These are phyloP conservation scores for Leishmania tropica DNA, from an alignment of 208 protist genomes.

Conservation along the genomic window DNA sequence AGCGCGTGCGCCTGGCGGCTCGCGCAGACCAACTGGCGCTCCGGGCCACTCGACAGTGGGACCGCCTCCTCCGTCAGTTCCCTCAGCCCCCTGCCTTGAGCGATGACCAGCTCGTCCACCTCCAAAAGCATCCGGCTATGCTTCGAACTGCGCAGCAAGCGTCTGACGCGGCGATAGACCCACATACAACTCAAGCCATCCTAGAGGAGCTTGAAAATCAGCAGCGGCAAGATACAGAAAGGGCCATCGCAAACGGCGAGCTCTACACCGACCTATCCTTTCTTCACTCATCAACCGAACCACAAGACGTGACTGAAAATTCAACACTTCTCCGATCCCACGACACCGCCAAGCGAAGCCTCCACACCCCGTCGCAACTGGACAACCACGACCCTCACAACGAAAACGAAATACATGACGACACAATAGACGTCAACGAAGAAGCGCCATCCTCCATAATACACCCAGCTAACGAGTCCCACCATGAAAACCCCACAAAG, in stretches of 20 bases:
- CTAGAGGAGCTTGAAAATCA: neutral
- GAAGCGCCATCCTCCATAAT: neutral
- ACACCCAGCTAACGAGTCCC: too few species aligned
- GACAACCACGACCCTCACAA: too few species aligned
- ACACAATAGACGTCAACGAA: accelerated
- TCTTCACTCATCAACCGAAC: neutral
- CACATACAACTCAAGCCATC: neutral
- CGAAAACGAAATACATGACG: neutral
- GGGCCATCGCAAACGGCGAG: neutral
- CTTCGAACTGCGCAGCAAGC: neutral
- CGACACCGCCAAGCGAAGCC: too few species aligned
- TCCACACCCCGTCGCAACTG: too few species aligned
- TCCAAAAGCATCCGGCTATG: conserved; percentile 17
- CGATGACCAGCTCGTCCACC: conserved; percentile 30
- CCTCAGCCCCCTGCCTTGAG: conserved; percentile 8
- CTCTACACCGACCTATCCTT: conserved; percentile 14
- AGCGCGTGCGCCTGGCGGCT: conserved; percentile 30
- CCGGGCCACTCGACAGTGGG: conserved; percentile 21
- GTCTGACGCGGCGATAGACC: neutral
- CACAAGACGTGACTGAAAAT: neutral
- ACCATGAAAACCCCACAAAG: too few species aligned
- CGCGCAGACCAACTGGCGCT: conserved; percentile 46
- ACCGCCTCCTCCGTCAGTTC: conserved; percentile 16
- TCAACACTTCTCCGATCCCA: neutral
- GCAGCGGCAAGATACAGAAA: neutral